phyloP scores from a whole-genome alignment of 306 rosid species.

The Benincasa hispida region DNA sequence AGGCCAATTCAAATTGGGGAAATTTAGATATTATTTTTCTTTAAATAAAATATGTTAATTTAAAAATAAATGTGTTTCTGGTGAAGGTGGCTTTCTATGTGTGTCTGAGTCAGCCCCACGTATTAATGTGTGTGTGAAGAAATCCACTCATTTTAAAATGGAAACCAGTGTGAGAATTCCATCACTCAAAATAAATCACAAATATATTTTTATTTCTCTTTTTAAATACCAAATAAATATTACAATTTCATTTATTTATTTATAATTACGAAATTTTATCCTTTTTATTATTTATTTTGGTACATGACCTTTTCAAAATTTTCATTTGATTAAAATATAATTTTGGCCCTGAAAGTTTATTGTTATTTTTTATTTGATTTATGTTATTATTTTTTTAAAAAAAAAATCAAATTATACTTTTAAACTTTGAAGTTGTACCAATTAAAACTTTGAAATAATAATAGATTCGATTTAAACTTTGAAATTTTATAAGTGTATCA shows the following conservation, averaged over 20 bases:
- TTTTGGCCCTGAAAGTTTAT: too few species aligned
- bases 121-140: background rate
- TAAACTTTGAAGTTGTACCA: too few species aligned
- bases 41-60: background rate
- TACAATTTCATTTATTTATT: background rate
- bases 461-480: too few species aligned
- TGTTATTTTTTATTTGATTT: too few species aligned
- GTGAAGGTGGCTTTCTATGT: constrained; percentile 1
- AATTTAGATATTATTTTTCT: too few species aligned
- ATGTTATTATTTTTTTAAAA: too few species aligned
- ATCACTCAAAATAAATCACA: background rate
- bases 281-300: too few species aligned
- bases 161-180: background rate
- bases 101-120: constrained; percentile 9
- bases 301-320: background rate
- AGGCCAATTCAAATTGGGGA: too few species aligned
- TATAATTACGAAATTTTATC: background rate
- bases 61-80: background rate
- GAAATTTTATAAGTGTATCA: too few species aligned
- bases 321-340: too few species aligned
- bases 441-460: too few species aligned
- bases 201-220: background rate
- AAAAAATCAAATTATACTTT: too few species aligned
- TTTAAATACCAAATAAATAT: background rate
- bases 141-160: background rate